These are phyloP conservation scores for Coemansia sp. DNA, from an alignment of 192 early-diverging fungal genomes.

Conservation along the genomic window DNA sequence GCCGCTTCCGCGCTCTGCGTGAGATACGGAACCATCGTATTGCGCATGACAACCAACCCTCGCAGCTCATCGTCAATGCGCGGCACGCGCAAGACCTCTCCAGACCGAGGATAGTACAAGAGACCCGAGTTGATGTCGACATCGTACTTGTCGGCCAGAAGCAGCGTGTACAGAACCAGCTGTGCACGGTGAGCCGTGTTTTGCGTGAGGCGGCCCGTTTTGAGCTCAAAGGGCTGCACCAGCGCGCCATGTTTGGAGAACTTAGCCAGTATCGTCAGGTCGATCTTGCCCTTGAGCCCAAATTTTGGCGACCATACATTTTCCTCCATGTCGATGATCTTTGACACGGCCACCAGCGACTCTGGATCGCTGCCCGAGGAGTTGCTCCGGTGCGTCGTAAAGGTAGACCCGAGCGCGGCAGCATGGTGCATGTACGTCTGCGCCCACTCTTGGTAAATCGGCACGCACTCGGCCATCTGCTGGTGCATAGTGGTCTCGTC, in stretches of 20 bases:
- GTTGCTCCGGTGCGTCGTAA: conserved; percentile 13
- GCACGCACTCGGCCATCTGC: conserved; percentile 58
- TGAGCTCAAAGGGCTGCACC: conserved; percentile 86
- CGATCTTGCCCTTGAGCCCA: conserved; percentile 93
- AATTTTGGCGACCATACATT: conserved; percentile 89
- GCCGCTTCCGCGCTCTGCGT: conserved; percentile 7
- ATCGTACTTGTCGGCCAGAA: conserved; percentile 86
- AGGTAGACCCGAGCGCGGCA: conserved; percentile 16
- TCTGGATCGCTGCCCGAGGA: not conserved
- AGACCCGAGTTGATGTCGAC: conserved; percentile 68
- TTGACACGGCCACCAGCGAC: conserved; percentile 59
- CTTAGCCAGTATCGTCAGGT: conserved; percentile 62
- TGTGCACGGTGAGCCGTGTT: conserved; percentile 79
- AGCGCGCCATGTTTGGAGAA: conserved; percentile 31
- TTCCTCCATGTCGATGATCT: conserved; percentile 89
- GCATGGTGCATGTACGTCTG: conserved; percentile 43
- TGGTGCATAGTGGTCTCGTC: conserved; percentile 58
- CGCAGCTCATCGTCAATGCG: conserved; percentile 67
- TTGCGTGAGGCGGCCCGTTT: conserved; percentile 72
- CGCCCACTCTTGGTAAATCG: conserved; percentile 61
- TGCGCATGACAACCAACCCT: conserved; percentile 73
- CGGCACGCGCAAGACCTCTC: conserved; percentile 68
- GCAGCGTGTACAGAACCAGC: conserved; percentile 79
- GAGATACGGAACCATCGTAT: conserved; percentile 69
- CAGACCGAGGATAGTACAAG: conserved; percentile 76